Conservation (phyloP, 2,329 filamentous ascomycete genomes). For the Colletotrichum sp. region DNA sequence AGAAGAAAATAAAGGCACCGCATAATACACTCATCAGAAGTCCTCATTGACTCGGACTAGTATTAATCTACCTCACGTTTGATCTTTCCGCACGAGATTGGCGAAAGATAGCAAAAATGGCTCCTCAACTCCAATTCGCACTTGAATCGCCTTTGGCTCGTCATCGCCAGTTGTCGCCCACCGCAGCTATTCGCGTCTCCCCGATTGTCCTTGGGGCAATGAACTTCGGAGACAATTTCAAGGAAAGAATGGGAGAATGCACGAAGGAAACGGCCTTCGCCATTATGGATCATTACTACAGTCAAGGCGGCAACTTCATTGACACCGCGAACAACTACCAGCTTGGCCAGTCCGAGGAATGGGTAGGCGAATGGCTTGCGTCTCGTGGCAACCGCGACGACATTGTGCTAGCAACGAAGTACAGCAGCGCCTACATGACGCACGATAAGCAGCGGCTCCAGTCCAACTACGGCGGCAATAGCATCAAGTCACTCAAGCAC, state of each 20-base stretch:
- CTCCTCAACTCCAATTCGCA: background rate
- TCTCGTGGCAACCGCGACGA: constrained; percentile 53
- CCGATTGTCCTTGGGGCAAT: constrained; percentile 57
- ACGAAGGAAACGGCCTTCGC: constrained; percentile 58
- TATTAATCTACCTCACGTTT: background rate
- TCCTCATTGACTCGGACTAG: accelerated
- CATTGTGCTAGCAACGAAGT: constrained; percentile 63
- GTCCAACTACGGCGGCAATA: constrained; percentile 47
- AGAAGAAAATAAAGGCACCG: accelerated
- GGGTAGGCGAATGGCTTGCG: constrained; percentile 63
- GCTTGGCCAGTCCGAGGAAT: constrained; percentile 59
- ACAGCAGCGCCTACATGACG: constrained; percentile 50
- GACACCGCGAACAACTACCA: constrained; percentile 68
- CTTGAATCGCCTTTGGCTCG: constrained; percentile 41
- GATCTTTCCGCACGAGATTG: accelerated
- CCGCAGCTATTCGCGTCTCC: constrained; percentile 54
- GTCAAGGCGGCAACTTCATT: constrained; percentile 70
- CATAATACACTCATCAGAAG: background rate
- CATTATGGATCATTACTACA: constrained; percentile 61
- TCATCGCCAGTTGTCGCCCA: constrained; percentile 54
- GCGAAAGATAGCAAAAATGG: background rate
- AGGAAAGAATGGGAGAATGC: background rate
- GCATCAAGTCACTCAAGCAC: constrained; percentile 41
- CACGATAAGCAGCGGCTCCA: constrained; percentile 10
- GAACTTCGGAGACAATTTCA: constrained; percentile 45